A percentile compares a stretch with the other conserved stretches of the same genome.
phyloP scores from a whole-genome alignment of 495 filamentous ascomycete genomes.

The Aspergillus hancockii region DNA sequence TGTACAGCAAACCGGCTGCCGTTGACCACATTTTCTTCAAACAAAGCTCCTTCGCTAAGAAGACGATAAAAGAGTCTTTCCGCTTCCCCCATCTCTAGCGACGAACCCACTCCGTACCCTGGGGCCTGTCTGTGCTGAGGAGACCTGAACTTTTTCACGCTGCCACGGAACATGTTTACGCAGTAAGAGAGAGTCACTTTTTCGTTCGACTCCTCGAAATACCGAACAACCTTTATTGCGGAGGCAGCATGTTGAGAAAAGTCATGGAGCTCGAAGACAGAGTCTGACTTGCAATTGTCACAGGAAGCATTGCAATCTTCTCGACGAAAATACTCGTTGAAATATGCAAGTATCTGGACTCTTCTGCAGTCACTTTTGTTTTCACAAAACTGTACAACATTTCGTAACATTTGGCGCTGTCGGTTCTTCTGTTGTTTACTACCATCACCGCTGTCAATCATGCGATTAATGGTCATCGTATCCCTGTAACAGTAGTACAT shows the following conservation, averaged over 20 bases:
- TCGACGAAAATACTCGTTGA: slow-evolving; percentile 76
- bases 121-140: slow-evolving; percentile 47
- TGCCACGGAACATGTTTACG: slow-evolving; percentile 62
- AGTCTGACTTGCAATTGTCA: slow-evolving; percentile 81
- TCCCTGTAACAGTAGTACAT: slow-evolving; percentile 85
- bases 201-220: slow-evolving; percentile 45
- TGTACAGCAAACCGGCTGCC: slow-evolving; percentile 57
- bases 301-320: slow-evolving; percentile 72
- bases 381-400: slow-evolving; percentile 83
- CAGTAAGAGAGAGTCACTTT: slow-evolving; percentile 56
- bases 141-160: slow-evolving; percentile 49
- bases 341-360: slow-evolving; percentile 86
- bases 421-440: slow-evolving; percentile 75
- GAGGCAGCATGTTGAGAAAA: slow-evolving; percentile 71
- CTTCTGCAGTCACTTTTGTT: slow-evolving; percentile 83
- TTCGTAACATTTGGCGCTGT: slow-evolving; percentile 79
- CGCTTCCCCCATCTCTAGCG: slow-evolving; percentile 58
- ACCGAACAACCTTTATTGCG: slow-evolving; percentile 65
- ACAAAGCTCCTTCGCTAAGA: slow-evolving; percentile 60
- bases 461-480: slow-evolving; percentile 57
- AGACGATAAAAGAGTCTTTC: slow-evolving; percentile 67
- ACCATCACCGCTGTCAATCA: slow-evolving; percentile 81
- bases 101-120: slow-evolving; percentile 55
- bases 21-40: slow-evolving; percentile 61
- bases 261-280: slow-evolving; percentile 68